Evolutionary conservation across 164 flowering plant species (phyloP), one percentile per base, ranked within the genome.

Genomic region (Macadamia integrifolia): DNA sequence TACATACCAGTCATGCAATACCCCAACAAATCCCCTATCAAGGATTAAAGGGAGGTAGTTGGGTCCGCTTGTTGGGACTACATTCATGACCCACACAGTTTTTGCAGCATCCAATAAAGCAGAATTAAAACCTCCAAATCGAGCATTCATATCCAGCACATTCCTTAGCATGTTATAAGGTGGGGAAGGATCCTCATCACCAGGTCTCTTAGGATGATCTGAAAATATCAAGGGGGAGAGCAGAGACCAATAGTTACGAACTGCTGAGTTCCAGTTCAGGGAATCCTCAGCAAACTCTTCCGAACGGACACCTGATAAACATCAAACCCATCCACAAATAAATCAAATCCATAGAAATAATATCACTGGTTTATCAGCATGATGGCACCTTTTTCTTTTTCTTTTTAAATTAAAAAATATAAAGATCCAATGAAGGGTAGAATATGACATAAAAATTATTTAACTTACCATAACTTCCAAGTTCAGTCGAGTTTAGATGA

Each of bases 151-250:
- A 80, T 95, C 99, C 42, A 95, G 70, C 71, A 95, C 97, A 84
- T 92, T 95, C 67, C 99, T 79, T 50, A 92, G 77, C 99, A 95
- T 95, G 84, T 95, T 92, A 75, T 69, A 89, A 60, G 99, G 99
- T 35, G 99, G 96, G 58, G 91, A 83, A 62, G 99, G 98, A 84
- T 92, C 99, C 79, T 95, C 99, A 75, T 88, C 98, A 6, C 99
- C 98, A 42, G 98, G 99, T 74, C 99, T 84, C 79, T 95, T 95
- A 11, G 99, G 99, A 77, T 92, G 99, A 80, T 95, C 99, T 1
- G 98, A 95, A 83, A 95, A 95, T 69, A 95, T 86, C 14, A 89
- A 66, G 18, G 99, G 99, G 18, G 99, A 92, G 17, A 95, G 88
- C 31, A 95, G 89, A 68, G 99, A 89, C 99, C 99, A 95, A 75